Evolutionary conservation across 176 grass and related monocot genomes (phyloP).

Genomic region (Carex littledalei): DNA sequence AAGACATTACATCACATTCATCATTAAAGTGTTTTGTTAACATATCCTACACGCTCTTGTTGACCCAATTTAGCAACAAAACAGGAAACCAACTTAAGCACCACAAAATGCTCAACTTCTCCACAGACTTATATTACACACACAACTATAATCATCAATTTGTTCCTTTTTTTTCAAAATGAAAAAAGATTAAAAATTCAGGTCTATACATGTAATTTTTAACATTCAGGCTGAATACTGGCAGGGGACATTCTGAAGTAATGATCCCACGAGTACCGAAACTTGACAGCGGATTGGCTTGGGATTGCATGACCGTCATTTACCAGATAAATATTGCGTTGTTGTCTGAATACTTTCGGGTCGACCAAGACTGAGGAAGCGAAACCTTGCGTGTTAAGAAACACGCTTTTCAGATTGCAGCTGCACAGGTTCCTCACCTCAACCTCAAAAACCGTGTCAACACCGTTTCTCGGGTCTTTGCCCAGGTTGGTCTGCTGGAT

Average conservation of each 20-base stretch:
- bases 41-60: neutral
- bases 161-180: neutral
- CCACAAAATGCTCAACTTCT: slow-evolving; percentile 1
- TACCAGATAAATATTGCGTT: slow-evolving; percentile 39
- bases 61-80: neutral
- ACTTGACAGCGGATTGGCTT: slow-evolving; percentile 21
- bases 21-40: neutral
- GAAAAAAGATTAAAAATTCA: neutral
- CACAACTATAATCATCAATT: neutral
- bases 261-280: slow-evolving; percentile 68
- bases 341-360: slow-evolving; percentile 44
- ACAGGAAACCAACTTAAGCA: neutral
- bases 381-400: slow-evolving; percentile 54
- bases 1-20: neutral
- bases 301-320: slow-evolving; percentile 38
- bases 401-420: slow-evolving; percentile 34
- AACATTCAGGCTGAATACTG: slow-evolving; percentile 38
- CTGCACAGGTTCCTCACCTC: slow-evolving; percentile 47
- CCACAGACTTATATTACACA: neutral
- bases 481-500: slow-evolving; percentile 50
- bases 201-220: neutral
- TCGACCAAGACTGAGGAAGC: slow-evolving; percentile 55
- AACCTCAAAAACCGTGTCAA: slow-evolving; percentile 65
- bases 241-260: slow-evolving; percentile 53
- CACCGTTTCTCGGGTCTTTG: slow-evolving; percentile 19